Base-by-base conservation (phyloP, 495 filamentous ascomycete species). In the Neurospora intermedia region DNA sequence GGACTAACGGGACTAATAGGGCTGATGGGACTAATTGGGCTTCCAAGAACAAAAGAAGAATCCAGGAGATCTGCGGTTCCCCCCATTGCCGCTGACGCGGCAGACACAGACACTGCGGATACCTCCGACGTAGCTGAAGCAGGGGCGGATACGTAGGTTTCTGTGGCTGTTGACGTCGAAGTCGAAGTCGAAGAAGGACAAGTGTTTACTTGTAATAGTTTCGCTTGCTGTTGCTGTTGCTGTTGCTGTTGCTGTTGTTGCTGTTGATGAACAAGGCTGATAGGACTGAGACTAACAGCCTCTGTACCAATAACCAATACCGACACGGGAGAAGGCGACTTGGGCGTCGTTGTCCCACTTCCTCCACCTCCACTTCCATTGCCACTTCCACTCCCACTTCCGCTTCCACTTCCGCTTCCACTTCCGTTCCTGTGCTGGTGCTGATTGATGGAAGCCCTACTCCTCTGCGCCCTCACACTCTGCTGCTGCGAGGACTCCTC, bases 1-100 rank as follows among this genome's bases (percentile, higher is more conserved):
- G 70, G 75, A 70, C 73, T 75, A 10, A 76, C 72, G 9, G 74
- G 74, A n/a, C 72, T 73, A 16, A 69, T 69, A 46, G 72, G 69
- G 15, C 69, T 71, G 31, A 73, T 27, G 0, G 72, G 72, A 31
- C 72, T 73, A 48, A 48, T 35, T 23, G 72, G 72, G 41, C 41
- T 73, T 66, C 54, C 27, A 69, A 69, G 15, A 10, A 69, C 20
- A 38, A 69, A 39, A 18, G 31, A 72, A 18, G 31, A 72, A 18
- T 66, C 48, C 39, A 40, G 35, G 35, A 38, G 13, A 35, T 39
- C 46, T 23, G 54, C 27, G 7, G 54, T 66, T 66, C 48, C 48
- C 48, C 48, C 48, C 48, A 27, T 27, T 7, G 10, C 48, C 5
- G 10, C 48, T 2, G 5, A 1, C 20, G 13, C 20, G 1, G 10